A percentile compares a stretch with the other conserved stretches of the same genome.
These are phyloP conservation scores for Geotrichum restrictum DNA, from an alignment of 1,139 yeast species.

Conservation along the genomic window DNA sequence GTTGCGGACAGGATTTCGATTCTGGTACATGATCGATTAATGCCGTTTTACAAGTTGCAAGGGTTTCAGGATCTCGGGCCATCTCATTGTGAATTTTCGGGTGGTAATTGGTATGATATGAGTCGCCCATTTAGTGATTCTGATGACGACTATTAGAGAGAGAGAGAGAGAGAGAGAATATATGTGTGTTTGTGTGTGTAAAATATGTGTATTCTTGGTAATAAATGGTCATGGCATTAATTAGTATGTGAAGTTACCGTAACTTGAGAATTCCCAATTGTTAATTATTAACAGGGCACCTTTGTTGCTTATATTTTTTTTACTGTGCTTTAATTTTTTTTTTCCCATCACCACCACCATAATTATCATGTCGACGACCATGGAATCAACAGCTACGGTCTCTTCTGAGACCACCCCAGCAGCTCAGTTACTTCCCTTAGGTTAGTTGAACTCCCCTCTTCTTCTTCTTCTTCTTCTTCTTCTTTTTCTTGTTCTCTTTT, in stretches of 20 bases:
- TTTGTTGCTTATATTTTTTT: too few species aligned
- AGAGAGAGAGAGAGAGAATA: too few species aligned
- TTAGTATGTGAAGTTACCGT: too few species aligned
- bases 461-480: too few species aligned
- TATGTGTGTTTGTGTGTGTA: neutral
- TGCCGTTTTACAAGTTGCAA: slow-evolving; percentile 73
- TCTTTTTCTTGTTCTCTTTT: too few species aligned
- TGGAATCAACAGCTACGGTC: neutral
- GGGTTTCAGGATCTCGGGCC: slow-evolving; percentile 69
- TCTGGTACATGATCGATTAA: slow-evolving; percentile 63
- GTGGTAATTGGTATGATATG: slow-evolving; percentile 63
- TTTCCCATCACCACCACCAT: neutral
- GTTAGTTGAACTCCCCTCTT: too few species aligned
- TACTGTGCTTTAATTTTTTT: too few species aligned
- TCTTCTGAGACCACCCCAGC: neutral
- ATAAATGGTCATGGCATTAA: too few species aligned
- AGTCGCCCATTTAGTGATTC: slow-evolving; percentile 49
- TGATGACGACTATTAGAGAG: slow-evolving; percentile 34
- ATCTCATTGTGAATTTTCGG: slow-evolving; percentile 59
- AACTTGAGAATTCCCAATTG: too few species aligned
- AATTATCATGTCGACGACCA: neutral
- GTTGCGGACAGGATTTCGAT: slow-evolving; percentile 75
- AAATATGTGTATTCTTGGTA: too few species aligned
- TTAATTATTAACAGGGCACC: neutral
- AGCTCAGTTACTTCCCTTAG: slow-evolving; percentile 7